These are phyloP conservation scores for Acmispon strigosus DNA, from an alignment of 306 rosid genomes.

Conservation along the genomic window DNA sequence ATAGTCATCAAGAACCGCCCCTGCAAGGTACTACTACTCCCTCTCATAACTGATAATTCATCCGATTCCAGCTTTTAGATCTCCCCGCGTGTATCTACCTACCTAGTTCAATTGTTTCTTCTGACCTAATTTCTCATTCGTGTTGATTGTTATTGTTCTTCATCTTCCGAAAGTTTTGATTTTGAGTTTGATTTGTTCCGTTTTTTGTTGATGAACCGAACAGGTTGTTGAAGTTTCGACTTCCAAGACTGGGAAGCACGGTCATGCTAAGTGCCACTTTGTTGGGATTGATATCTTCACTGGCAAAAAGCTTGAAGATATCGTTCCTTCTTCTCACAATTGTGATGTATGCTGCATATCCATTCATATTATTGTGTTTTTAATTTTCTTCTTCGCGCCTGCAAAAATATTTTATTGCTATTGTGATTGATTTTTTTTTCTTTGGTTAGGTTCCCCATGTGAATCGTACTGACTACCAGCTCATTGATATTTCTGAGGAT, in stretches of 20 bases:
- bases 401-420: too few relatives aligned
- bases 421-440: conserved; percentile 1
- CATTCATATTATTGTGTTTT: not conserved
- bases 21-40: too few relatives aligned
- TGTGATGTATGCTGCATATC: conserved; percentile 45
- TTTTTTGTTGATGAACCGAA: not conserved
- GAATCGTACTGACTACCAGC: conserved; percentile 57
- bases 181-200: not conserved
- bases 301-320: conserved; percentile 64
- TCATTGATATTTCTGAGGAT: conserved; percentile 43
- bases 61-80: not conserved
- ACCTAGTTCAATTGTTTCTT: not conserved
- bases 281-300: conserved; percentile 70
- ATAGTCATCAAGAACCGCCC: conserved; percentile 65
- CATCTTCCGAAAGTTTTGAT: not conserved
- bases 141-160: too few relatives aligned
- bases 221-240: conserved; percentile 44
- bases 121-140: not conserved
- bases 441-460: conserved; percentile 61
- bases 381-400: too few relatives aligned
- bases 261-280: conserved; percentile 62
- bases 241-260: conserved; percentile 37
- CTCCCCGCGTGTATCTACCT: not conserved
- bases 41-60: not conserved
- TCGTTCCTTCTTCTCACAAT: conserved; percentile 71